Evolutionary conservation across 441 rosid species (phyloP), one percentile per base, ranked within the genome.

Genomic region (Gossypium davidsonii): DNA sequence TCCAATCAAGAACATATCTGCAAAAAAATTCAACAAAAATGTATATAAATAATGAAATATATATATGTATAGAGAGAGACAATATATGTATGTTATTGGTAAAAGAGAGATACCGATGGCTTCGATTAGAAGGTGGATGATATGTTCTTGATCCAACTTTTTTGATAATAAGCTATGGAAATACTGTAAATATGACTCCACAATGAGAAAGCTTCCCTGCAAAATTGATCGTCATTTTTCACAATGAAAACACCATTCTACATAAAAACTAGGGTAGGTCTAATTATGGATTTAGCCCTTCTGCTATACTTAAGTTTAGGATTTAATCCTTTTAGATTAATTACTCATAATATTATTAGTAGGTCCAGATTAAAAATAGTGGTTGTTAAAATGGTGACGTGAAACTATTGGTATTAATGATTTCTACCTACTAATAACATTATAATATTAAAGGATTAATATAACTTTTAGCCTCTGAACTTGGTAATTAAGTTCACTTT

Each of bases 1-100:
- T 61, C 96, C 97, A 5, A 89, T 77, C 70, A 87, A 67, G 81
- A 80, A 88, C 87, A 85, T 86, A 77, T 89, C 96, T 89, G 88
- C 82, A 78, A 3, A 58, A 23, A 31, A 26, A 15, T n/a, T 49
- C 14, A 51, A 31, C 72, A 26, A 48, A 48, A 26, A 26, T 49
- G 9, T 48, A 15, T 15, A 34, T 18, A 39, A 12, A 12, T 4
- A 48, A 4, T 48, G 15, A 48, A 11, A 48, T 48, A 48, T 46
- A 46, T 49, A 3, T 46, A 26, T 26, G 0, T 14, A 12, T 9
- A 14, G 8, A 34, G 9, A 6, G 42, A 34, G 9, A 8, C 14
- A 3, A 51, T 49, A 15, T 15, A 68, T 51, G 25, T 18, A 39
- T 17, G 4, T 2, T 4, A 11, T 23, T 25, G 44, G 12, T 5